Conservation (phyloP, 1,139 yeast genomes). For the Citeromyces hawaiiensis region DNA sequence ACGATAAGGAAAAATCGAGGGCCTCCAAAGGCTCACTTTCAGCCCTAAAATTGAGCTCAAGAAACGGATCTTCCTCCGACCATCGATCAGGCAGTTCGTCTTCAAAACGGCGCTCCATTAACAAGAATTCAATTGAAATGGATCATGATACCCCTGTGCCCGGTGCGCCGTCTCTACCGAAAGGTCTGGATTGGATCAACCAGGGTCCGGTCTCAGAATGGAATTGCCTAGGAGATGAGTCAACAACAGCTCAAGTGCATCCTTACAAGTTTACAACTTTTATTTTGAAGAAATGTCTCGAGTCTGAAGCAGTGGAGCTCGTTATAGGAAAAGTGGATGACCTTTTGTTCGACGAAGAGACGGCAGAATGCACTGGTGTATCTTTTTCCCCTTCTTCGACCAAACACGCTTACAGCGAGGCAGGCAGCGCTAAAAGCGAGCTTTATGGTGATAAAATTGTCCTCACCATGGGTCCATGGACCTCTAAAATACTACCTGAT, state of each 20-base stretch:
- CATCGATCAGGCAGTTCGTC: constrained; percentile 1
- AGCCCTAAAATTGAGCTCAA: no score
- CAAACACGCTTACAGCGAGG: constrained; percentile 20
- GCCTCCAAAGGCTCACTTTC: constrained; percentile 1
- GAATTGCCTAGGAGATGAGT: constrained; percentile 73
- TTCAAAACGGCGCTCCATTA: constrained; percentile 16
- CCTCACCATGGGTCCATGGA: constrained; percentile 95
- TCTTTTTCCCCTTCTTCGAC: constrained; percentile 47
- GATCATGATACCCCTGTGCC: constrained; percentile 12
- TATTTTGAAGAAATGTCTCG: constrained; percentile 68
- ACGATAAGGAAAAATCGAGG: constrained; percentile 1
- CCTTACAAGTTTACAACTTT: constrained; percentile 86
- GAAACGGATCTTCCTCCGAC: no score
- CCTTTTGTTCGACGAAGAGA: constrained; percentile 44
- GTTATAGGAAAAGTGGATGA: constrained; percentile 75
- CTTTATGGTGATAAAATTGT: constrained; percentile 64
- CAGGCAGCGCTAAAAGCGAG: constrained; percentile 18
- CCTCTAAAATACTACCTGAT: constrained; percentile 75
- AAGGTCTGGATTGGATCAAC: constrained; percentile 72
- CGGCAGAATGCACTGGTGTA: constrained; percentile 57
- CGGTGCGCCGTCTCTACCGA: constrained; percentile 34
- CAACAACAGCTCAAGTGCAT: constrained; percentile 93
- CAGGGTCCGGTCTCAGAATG: constrained; percentile 55
- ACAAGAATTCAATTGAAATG: constrained; percentile 20
- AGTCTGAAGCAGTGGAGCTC: constrained; percentile 73